These are phyloP conservation scores for Pseudotulostoma volvatum DNA, from an alignment of 495 filamentous ascomycete species.

Conservation along the genomic window DNA sequence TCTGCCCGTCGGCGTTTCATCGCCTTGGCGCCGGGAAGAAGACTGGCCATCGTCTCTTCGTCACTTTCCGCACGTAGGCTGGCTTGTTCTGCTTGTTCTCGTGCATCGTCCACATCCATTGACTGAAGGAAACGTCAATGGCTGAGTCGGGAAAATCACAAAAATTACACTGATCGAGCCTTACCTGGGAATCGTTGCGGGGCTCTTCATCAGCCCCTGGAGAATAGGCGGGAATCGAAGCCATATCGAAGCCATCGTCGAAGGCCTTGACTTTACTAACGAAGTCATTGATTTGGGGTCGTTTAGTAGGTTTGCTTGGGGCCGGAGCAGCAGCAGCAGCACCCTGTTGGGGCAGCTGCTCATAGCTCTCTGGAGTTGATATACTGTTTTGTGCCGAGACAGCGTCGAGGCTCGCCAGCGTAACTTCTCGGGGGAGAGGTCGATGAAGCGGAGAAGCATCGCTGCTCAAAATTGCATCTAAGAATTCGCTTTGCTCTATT, in stretches of 20 bases:
- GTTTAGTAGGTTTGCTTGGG: slow-evolving; percentile 9
- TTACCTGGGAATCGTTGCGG: too few relatives aligned
- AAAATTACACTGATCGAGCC: too few relatives aligned
- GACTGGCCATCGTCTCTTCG: slow-evolving; percentile 41
- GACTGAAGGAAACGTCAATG: too few relatives aligned
- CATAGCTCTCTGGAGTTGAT: not conserved
- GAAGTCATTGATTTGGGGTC: slow-evolving; percentile 19
- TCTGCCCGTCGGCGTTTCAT: slow-evolving; percentile 46
- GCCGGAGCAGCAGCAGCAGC: slow-evolving; percentile 7
- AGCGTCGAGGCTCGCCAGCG: not conserved
- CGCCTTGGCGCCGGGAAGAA: slow-evolving; percentile 55
- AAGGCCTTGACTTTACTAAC: slow-evolving; percentile 65
- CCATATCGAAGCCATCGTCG: slow-evolving; percentile 39
- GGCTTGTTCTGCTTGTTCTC: slow-evolving; percentile 21
- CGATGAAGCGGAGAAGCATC: slow-evolving; percentile 54
- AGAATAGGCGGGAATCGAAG: slow-evolving; percentile 22
- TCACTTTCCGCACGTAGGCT: too few relatives aligned
- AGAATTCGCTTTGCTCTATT: slow-evolving; percentile 80
- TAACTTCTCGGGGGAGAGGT: slow-evolving; percentile 33
- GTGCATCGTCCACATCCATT: slow-evolving; percentile 6
- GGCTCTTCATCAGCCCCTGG: too few relatives aligned
- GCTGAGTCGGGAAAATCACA: too few relatives aligned
- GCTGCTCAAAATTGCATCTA: slow-evolving; percentile 71
- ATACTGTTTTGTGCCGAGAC: not conserved
- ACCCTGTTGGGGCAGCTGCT: slow-evolving; percentile 5